Evolutionary conservation across 2,329 filamentous ascomycete species (phyloP).

Genomic region (Sclerotinia nivalis): DNA sequence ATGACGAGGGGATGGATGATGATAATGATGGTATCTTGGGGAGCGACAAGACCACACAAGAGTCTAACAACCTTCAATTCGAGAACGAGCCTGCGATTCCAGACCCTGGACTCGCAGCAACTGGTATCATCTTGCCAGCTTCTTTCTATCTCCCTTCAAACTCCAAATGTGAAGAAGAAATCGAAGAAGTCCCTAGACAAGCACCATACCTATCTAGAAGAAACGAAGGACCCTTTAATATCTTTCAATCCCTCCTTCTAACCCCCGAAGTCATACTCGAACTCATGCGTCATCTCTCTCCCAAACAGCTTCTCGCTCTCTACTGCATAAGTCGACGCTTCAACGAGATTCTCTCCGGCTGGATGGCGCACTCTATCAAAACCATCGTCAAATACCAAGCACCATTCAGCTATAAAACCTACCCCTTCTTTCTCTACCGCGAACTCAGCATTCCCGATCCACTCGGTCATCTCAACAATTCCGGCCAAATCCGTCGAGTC

Average conservation of each 20-base stretch:
- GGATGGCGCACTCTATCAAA: conserved; percentile 38
- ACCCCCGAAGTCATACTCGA: conserved; percentile 9
- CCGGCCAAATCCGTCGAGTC: conserved; percentile 49
- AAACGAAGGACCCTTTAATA: conserved; percentile 6
- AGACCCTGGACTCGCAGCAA: background rate
- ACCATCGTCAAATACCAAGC: conserved; percentile 57
- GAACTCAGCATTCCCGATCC: conserved; percentile 62
- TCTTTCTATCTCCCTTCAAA: background rate
- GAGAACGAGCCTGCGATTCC: background rate
- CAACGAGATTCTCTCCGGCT: background rate
- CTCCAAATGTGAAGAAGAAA: background rate
- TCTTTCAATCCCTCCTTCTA: conserved; percentile 6
- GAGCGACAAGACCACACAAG: background rate
- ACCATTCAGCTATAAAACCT: conserved; percentile 52
- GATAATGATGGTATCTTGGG: background rate
- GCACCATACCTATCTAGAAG: background rate
- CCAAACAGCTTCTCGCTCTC: background rate
- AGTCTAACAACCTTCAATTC: background rate
- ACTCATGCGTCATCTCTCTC: background rate
- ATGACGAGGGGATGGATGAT: background rate
- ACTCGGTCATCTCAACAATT: conserved; percentile 44
- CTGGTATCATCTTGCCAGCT: background rate
- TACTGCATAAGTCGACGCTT: background rate
- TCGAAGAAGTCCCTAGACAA: background rate
- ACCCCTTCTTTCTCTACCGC: conserved; percentile 61